phyloP scores from a whole-genome alignment of 2,329 filamentous ascomycete genomes.

The Pseudogymnoascus sp. region DNA sequence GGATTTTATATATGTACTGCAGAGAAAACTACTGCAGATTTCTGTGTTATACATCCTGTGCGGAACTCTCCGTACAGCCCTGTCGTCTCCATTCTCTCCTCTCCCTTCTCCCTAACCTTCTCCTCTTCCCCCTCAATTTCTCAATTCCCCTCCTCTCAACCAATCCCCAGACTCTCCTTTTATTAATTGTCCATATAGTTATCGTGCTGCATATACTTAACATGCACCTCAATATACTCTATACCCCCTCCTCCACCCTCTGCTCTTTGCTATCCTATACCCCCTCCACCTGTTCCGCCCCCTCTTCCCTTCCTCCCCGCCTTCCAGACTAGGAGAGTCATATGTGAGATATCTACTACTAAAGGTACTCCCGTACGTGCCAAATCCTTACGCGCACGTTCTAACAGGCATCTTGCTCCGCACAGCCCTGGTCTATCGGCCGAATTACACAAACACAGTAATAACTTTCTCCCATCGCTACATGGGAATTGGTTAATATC shows the following conservation, averaged over 20 bases:
- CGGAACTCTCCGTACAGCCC: neutral
- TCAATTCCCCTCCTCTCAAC: neutral
- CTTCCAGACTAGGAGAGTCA: neutral
- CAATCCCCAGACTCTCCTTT: neutral
- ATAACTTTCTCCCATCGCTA: neutral
- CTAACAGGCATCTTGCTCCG: neutral
- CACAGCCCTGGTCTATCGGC: neutral
- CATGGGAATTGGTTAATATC: constrained; percentile 1
- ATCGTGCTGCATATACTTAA: neutral
- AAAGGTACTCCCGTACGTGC: neutral
- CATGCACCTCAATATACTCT: neutral
- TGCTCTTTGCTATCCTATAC: neutral
- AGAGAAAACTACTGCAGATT: neutral
- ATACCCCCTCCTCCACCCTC: neutral
- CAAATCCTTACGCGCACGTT: neutral
- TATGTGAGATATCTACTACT: neutral
- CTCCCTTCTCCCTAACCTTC: neutral
- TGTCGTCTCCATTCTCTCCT: neutral
- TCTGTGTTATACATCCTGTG: neutral
- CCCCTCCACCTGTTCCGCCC: neutral
- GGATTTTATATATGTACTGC: neutral
- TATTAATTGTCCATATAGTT: neutral
- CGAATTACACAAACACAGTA: neutral
- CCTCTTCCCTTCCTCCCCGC: neutral
- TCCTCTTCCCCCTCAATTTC: neutral